phyloP scores from a whole-genome alignment of 306 rosid genomes.

The Trichosanthes cucumerina region DNA sequence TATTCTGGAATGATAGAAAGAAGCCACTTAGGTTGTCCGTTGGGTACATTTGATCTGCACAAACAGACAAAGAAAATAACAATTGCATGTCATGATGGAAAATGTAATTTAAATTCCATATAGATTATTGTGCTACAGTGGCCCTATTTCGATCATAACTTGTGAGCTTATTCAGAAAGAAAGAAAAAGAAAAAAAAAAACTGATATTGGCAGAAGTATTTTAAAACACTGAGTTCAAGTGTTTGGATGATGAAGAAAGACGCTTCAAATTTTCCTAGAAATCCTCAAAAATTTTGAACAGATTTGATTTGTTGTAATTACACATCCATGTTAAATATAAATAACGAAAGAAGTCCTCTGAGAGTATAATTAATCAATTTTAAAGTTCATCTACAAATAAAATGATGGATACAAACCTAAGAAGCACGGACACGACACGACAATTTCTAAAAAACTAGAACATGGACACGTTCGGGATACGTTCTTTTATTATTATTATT shows the following conservation, averaged over 20 bases:
- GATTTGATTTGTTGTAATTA: not conserved
- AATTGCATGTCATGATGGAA: not conserved
- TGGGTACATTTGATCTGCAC: conserved; percentile 71
- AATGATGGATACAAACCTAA: not conserved
- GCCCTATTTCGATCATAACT: not conserved
- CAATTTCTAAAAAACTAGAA: too few species aligned
- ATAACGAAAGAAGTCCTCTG: not conserved
- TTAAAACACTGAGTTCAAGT: not conserved
- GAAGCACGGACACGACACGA: too few species aligned
- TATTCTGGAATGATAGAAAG: conserved; percentile 79
- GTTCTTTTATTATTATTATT: too few species aligned
- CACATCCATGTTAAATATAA: not conserved
- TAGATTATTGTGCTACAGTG: not conserved
- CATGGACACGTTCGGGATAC: too few species aligned
- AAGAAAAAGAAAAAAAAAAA: not conserved
- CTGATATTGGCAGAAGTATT: not conserved
- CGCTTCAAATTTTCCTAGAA: not conserved
- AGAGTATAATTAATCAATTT: not conserved
- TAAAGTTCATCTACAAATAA: not conserved
- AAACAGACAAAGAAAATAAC: not conserved
- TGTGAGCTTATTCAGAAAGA: not conserved
- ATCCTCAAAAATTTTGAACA: not conserved
- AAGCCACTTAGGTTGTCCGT: conserved; percentile 99
- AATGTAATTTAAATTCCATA: not conserved
- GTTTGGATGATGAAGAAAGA: not conserved